Conservation (phyloP, 257 asterid species). For the Cruciata laevipes region DNA sequence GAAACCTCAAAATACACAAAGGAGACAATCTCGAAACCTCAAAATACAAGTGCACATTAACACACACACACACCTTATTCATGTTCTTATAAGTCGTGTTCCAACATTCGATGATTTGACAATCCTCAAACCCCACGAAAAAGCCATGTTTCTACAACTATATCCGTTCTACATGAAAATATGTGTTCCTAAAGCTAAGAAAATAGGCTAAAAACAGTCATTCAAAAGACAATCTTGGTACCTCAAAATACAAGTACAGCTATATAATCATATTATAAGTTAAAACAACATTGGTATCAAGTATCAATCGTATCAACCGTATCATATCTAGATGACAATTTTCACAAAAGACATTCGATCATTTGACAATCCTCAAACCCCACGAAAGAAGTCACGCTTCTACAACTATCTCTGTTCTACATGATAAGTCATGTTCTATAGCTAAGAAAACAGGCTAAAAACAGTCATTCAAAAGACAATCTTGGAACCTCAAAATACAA, state of each 20-base stretch:
- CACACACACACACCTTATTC: too few species aligned
- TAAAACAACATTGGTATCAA: not conserved
- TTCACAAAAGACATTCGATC: not conserved
- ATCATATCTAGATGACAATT: conserved; percentile 2
- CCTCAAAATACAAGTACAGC: not conserved
- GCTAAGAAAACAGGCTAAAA: not conserved
- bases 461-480: not conserved
- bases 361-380: not conserved
- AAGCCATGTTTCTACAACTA: not conserved
- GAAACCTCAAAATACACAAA: too few species aligned
- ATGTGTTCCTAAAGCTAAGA: not conserved
- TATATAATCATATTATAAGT: not conserved
- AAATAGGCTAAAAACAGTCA: not conserved
- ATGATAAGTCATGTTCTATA: not conserved
- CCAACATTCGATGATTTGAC: too few species aligned
- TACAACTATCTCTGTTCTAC: not conserved
- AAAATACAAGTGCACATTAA: not conserved
- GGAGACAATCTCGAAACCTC: too few species aligned
- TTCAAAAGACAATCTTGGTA: not conserved
- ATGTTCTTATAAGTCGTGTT: too few species aligned
- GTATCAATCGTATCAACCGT: not conserved
- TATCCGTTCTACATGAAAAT: not conserved
- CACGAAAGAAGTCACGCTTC: not conserved
- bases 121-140: not conserved
- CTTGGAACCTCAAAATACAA: not conserved